These are phyloP conservation scores for Monilinia fructicola DNA, from an alignment of 2,329 filamentous ascomycete genomes.

Conservation along the genomic window DNA sequence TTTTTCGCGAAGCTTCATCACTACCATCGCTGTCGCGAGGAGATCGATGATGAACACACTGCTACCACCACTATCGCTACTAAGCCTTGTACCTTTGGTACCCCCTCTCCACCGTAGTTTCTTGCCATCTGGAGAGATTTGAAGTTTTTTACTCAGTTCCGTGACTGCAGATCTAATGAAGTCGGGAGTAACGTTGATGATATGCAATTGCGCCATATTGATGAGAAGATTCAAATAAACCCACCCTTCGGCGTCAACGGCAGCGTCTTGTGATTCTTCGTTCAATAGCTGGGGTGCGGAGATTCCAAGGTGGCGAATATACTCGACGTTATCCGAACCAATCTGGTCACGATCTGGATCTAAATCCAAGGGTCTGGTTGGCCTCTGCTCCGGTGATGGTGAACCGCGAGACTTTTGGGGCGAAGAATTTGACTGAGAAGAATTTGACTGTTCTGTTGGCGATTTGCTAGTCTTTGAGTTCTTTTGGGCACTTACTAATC, in stretches of 20 bases:
- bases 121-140: constrained; percentile 73
- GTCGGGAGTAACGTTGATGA: constrained; percentile 75
- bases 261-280: constrained; percentile 51
- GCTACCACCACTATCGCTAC: constrained; percentile 60
- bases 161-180: constrained; percentile 73
- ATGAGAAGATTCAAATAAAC: constrained; percentile 78
- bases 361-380: constrained; percentile 72
- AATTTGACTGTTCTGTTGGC: constrained; percentile 19
- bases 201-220: constrained; percentile 81
- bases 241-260: constrained; percentile 70
- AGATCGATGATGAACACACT: constrained; percentile 50
- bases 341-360: constrained; percentile 76
- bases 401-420: constrained; percentile 20
- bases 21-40: constrained; percentile 32
- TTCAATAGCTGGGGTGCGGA: constrained; percentile 56
- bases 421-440: constrained; percentile 27
- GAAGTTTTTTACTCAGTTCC: constrained; percentile 71
- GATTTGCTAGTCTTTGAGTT: constrained; percentile 33
- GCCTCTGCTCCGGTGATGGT: constrained; percentile 64
- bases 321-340: constrained; percentile 75
- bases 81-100: constrained; percentile 61
- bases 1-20: constrained; percentile 33
- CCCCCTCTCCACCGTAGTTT: constrained; percentile 80
- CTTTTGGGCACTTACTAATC: constrained; percentile 9
- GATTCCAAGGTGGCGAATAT: constrained; percentile 72